Evolutionary conservation across 2,329 filamentous ascomycete species (phyloP).

Genomic region (Clarireedia sp.): DNA sequence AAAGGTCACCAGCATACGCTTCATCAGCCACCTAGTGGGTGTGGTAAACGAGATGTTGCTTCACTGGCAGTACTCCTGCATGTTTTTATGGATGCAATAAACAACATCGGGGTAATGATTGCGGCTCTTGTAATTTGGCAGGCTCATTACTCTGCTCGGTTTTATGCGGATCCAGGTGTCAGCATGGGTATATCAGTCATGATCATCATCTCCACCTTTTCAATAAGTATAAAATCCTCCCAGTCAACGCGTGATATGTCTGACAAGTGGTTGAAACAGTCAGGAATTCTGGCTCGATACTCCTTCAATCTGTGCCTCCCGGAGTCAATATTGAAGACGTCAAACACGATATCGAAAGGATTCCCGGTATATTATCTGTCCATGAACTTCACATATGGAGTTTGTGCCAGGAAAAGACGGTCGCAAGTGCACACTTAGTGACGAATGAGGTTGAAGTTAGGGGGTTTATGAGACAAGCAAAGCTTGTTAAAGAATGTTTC

Average conservation of each 20-base stretch:
- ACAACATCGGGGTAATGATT: constrained; percentile 69
- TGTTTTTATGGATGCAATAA: constrained; percentile 63
- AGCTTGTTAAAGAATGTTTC: constrained; percentile 58
- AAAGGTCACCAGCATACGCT: constrained; percentile 42
- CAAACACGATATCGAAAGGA: constrained; percentile 62
- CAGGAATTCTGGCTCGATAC: constrained; percentile 53
- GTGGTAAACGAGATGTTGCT: constrained; percentile 51
- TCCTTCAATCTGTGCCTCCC: constrained; percentile 57
- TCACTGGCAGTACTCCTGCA: constrained; percentile 66
- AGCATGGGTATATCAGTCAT: constrained; percentile 65
- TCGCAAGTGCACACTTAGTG: constrained; percentile 63
- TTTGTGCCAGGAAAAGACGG: constrained; percentile 59
- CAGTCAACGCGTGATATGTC: not conserved
- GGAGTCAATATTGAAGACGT: constrained; percentile 55
- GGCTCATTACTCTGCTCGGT: constrained; percentile 46
- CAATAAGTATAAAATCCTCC: constrained; percentile 34
- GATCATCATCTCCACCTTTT: constrained; percentile 57
- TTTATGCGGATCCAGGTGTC: constrained; percentile 65
- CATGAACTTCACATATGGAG: constrained; percentile 71
- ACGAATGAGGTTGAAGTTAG: constrained; percentile 49
- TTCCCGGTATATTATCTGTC: constrained; percentile 57
- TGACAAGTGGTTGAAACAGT: constrained; percentile 27
- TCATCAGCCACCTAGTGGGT: constrained; percentile 20
- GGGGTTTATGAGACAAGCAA: constrained; percentile 52
- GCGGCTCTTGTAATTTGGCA: constrained; percentile 64